Conservation (phyloP, 495 filamentous ascomycete genomes). For the Penicillium odoratum region DNA sequence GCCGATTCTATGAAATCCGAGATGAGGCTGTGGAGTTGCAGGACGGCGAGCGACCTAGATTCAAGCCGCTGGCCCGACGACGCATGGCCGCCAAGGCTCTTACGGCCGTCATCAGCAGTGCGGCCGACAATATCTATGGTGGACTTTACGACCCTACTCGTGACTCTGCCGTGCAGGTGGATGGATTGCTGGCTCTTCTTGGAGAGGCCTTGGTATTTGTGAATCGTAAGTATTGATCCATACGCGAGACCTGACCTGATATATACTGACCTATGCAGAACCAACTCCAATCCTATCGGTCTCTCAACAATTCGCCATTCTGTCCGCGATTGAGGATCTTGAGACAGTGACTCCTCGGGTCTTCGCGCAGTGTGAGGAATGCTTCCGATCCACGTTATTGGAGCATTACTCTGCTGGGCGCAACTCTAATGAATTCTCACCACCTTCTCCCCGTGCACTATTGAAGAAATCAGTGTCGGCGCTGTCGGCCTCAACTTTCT, state of each 20-base stretch:
- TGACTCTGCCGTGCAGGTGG: constrained; percentile 79
- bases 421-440: constrained; percentile 43
- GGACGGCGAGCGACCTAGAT: constrained; percentile 41
- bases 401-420: constrained; percentile 49
- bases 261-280: constrained; percentile 30
- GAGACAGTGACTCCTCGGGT: constrained; percentile 72
- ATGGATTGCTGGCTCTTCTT: constrained; percentile 77
- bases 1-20: constrained; percentile 83
- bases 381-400: constrained; percentile 56
- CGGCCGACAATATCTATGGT: constrained; percentile 83
- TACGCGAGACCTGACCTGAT: background rate
- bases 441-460: constrained; percentile 59
- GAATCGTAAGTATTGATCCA: constrained; percentile 47
- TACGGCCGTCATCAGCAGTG: constrained; percentile 74
- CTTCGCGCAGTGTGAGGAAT: constrained; percentile 67
- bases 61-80: constrained; percentile 54
- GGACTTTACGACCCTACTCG: constrained; percentile 78
- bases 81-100: constrained; percentile 70
- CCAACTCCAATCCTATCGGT: constrained; percentile 42
- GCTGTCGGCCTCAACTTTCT: constrained; percentile 56
- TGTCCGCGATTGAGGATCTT: constrained; percentile 81
- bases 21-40: constrained; percentile 56
- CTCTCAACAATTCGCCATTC: constrained; percentile 69
- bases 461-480: constrained; percentile 67
- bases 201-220: constrained; percentile 81